These are phyloP conservation scores for Debaryomyces maramus DNA, from an alignment of 805 yeast genomes.

Conservation along the genomic window DNA sequence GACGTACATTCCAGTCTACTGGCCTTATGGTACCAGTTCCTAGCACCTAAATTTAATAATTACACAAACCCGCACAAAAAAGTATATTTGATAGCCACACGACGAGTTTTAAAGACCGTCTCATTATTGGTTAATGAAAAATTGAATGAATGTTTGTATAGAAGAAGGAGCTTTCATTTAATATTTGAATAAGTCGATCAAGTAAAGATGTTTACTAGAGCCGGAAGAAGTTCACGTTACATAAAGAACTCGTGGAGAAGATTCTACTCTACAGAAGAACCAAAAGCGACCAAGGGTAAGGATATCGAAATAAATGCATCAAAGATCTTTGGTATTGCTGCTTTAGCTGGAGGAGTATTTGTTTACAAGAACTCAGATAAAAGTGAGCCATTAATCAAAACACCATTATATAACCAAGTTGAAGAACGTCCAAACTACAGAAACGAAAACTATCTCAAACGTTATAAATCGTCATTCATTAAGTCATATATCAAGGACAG, in stretches of 20 bases:
- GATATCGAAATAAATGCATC: slow-evolving; percentile 39
- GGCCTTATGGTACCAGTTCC: too few relatives aligned
- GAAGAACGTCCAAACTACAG: slow-evolving; percentile 34
- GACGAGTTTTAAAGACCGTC: neutral
- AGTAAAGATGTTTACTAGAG: slow-evolving; percentile 13
- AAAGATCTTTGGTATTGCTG: slow-evolving; percentile 43
- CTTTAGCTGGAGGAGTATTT: slow-evolving; percentile 36
- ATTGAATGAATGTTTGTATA: neutral
- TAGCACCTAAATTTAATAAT: too few relatives aligned
- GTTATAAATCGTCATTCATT: slow-evolving; percentile 43
- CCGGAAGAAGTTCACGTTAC: slow-evolving; percentile 9
- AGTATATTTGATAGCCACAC: neutral
- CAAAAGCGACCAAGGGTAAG: slow-evolving; percentile 13
- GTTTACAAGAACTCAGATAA: slow-evolving; percentile 33
- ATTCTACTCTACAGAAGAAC: slow-evolving; percentile 3
- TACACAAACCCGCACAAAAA: neutral
- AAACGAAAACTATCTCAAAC: slow-evolving; percentile 36
- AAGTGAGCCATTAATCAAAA: slow-evolving; percentile 37
- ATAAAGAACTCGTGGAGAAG: slow-evolving; percentile 5
- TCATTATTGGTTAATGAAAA: slow-evolving; percentile 4
- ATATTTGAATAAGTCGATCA: neutral
- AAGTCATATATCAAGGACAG: slow-evolving; percentile 43
- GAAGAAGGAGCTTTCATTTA: neutral
- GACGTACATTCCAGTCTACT: too few relatives aligned
- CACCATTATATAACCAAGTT: slow-evolving; percentile 36